Base-by-base conservation (phyloP, 805 yeast genomes). In the Kazachstania taianensis region DNA sequence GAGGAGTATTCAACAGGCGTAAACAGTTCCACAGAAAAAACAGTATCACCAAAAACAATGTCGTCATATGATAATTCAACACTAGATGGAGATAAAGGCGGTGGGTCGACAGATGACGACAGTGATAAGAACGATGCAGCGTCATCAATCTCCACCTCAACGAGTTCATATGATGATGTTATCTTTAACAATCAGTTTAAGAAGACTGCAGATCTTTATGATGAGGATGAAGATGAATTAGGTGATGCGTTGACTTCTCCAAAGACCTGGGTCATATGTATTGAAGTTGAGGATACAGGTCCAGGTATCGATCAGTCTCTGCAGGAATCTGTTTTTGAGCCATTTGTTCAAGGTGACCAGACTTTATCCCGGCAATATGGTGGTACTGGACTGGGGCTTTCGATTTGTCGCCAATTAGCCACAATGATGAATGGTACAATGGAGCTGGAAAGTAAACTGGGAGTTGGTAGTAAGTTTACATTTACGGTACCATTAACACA, bases 281-380 rank as follows among this genome's bases (percentile, higher is more conserved):
- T 87, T 33, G 75, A 75, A 39, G 96, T 89, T 9, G 69, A 68
- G 25, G 98, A 89, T 55, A 84, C 94, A 0, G 97, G 98, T 3
- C 87, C 96, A 0, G 98, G 98, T 41, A 87, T 89, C 36, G 94
- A 84, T 28, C 76, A 79, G 10, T 75, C 78, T 1, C 59, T 86
- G 37, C 96, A 83, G 50, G 76, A 76, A 30, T 75, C 81, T 41
- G 94, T 89, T 1, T 89, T 89, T 57, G 96, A 92, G 50, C 96
- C 97, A 1, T 89, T 89, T 64, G 86, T 87, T 14, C 98, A 89
- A 62, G 98, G 97, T 36, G 97, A 89, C 52, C 95, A 86, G 57
- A 85, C 96, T 0, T 66, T 85, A 19, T 82, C 94, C 5, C 70
- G 94, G 52, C 83, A 87, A 39, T 79, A 81, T 52, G 96, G 97